Conservation (phyloP, 208 protist species). For the Trypanosomatidae sp. region DNA sequence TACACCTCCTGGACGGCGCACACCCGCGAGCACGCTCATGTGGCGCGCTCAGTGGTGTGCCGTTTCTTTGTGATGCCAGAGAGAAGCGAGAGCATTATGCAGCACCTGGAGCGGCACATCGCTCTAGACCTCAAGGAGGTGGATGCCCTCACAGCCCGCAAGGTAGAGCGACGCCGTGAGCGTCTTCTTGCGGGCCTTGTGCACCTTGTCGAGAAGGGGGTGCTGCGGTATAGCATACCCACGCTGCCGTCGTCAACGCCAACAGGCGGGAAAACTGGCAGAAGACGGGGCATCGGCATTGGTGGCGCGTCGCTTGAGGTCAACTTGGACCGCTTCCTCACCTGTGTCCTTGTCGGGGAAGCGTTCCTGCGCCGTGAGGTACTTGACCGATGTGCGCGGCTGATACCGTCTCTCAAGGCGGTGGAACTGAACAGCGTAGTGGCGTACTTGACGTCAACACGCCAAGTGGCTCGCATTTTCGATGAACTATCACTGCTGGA, state of each 20-base stretch:
- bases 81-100: constrained; percentile 49
- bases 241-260: neutral
- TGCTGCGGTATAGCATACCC: constrained; percentile 49
- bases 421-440: constrained; percentile 49
- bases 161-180: constrained; percentile 51
- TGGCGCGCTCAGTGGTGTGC: constrained; percentile 59
- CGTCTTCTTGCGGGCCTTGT: constrained; percentile 60
- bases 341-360: constrained; percentile 46
- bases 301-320: constrained; percentile 7
- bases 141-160: constrained; percentile 52
- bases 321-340: constrained; percentile 44
- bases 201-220: constrained; percentile 46
- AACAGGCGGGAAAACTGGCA: neutral
- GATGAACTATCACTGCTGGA: constrained; percentile 50
- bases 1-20: constrained; percentile 49
- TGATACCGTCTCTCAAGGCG: constrained; percentile 44
- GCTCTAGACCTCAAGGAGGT: constrained; percentile 67
- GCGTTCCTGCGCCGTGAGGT: constrained; percentile 49
- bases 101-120: constrained; percentile 74
- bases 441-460: constrained; percentile 48
- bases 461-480: constrained; percentile 53
- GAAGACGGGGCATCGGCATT: neutral
- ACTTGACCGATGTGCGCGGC: constrained; percentile 61
- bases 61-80: constrained; percentile 55
- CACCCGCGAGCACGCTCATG: constrained; percentile 30